Conservation (phyloP, 2,329 filamentous ascomycete species). For the Paecilomyces niveus region DNA sequence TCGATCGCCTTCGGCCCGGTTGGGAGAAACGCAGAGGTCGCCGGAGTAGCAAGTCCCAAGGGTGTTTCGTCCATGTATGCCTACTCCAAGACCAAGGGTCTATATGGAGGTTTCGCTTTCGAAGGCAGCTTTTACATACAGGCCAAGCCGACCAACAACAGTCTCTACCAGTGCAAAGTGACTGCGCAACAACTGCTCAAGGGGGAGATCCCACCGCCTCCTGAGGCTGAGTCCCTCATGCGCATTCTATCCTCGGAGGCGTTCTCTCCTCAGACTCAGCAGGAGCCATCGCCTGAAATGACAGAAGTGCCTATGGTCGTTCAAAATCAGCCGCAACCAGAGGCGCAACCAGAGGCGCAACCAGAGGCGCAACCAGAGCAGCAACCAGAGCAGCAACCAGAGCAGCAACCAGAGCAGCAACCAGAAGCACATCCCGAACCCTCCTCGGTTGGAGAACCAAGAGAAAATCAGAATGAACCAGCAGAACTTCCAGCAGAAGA, state of each 20-base stretch:
- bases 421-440: too few relatives aligned
- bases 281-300: conserved; percentile 57
- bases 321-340: too few relatives aligned
- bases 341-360: too few relatives aligned
- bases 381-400: too few relatives aligned
- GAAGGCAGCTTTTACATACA: conserved; percentile 81
- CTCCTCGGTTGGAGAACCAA: too few relatives aligned
- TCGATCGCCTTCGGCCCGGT: conserved; percentile 80
- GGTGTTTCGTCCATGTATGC: conserved; percentile 77
- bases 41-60: conserved; percentile 73
- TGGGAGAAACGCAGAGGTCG: conserved; percentile 78
- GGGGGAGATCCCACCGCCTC: conserved; percentile 63
- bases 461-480: too few relatives aligned
- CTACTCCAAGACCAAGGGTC: conserved; percentile 83
- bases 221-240: conserved; percentile 68
- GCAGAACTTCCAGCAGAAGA: too few relatives aligned
- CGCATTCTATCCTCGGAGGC: conserved; percentile 57
- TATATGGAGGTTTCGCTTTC: conserved; percentile 79
- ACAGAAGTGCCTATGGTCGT: not conserved
- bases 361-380: too few relatives aligned
- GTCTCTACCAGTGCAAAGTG: conserved; percentile 70
- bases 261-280: conserved; percentile 25
- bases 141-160: conserved; percentile 79
- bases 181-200: conserved; percentile 67
- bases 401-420: too few relatives aligned